Evolutionary conservation across 176 grass and related monocot genomes (phyloP), one percentile per base, ranked within the genome.

Genomic region (Zoysia pacifica): DNA sequence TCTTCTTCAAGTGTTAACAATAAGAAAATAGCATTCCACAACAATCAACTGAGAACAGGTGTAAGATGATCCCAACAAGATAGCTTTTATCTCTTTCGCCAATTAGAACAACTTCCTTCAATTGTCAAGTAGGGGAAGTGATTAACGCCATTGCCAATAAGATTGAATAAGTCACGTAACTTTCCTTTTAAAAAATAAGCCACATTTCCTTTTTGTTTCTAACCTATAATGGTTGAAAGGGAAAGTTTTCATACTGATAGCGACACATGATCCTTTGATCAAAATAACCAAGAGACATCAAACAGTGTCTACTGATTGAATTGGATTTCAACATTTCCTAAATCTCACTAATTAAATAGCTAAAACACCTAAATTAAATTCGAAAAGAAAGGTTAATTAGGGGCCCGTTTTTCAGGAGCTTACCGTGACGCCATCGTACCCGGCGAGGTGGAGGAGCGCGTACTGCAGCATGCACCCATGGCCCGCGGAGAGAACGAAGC

Each of bases 381-480:
- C n/a, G 3, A n/a, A 59, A 20, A 15, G 20, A 56, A 59, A 3
- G 52, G 18, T 5, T 5, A 55, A 52, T 28, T 28, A 28, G 49
- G n/a, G 69, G 28, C 28, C 28, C 28, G 6, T 13, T 4, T n/a
- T 9, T 3, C 7, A 38, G 37, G 42, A 68, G 48, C 85, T 92
- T 56, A 97, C 94, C 85, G 64, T 79, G 86, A 97, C 94, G 48
- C 87, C 89, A 44, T 92, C 69, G 77, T 94, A 97, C 1, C 94
- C 94, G 3, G 94, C 91, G 50, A 97, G 94, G 73, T 94, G 91
- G 60, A 97, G 94, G 10, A 94, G 73, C 9, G 91, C 91, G 73
- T 94, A 94, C 37, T 97, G 89, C 58, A 97, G 79, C 91, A 97
- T 94, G 85, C 94, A 97, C 0, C 94, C 94, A 6, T 97, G 94